Evolutionary conservation across 2,329 filamentous ascomycete genomes (phyloP).

Genomic region (Aspergillus terreus): DNA sequence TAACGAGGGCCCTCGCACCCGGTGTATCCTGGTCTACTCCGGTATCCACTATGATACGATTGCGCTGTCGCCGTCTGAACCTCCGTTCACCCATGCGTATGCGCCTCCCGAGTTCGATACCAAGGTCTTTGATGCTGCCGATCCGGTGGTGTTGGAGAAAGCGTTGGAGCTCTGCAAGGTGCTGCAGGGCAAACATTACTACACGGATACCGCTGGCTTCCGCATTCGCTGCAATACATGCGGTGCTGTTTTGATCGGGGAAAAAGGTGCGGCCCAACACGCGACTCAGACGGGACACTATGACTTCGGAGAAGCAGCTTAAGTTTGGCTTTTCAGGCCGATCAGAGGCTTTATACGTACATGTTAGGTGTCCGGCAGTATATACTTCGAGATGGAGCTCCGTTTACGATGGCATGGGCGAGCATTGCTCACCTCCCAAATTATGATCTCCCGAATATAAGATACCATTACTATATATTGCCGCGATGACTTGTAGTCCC

Average conservation of each 20-base stretch:
- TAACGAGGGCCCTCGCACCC: constrained; percentile 66
- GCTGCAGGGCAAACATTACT: constrained; percentile 74
- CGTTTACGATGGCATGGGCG: too few relatives aligned
- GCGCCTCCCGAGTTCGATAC: constrained; percentile 71
- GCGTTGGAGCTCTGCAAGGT: constrained; percentile 63
- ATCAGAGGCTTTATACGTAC: not conserved
- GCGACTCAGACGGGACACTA: constrained; percentile 46
- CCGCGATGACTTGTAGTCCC: not conserved
- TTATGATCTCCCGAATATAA: not conserved
- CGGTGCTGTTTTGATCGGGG: constrained; percentile 41
- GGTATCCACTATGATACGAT: constrained; percentile 93
- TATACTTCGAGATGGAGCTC: too few relatives aligned
- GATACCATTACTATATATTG: not conserved
- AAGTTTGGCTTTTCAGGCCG: constrained; percentile 1
- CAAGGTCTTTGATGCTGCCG: constrained; percentile 64
- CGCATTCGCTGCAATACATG: constrained; percentile 69
- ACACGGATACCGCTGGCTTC: constrained; percentile 80
- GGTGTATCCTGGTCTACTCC: constrained; percentile 82
- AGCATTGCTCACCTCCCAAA: too few relatives aligned
- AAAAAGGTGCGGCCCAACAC: constrained; percentile 46
- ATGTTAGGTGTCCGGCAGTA: too few relatives aligned
- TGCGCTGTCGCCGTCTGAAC: constrained; percentile 64
- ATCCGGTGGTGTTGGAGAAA: constrained; percentile 54
- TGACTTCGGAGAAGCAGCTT: constrained; percentile 47
- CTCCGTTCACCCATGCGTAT: constrained; percentile 53